Conservation (phyloP, 1,284 basidiomycete species). For the Puccinia triticina region DNA sequence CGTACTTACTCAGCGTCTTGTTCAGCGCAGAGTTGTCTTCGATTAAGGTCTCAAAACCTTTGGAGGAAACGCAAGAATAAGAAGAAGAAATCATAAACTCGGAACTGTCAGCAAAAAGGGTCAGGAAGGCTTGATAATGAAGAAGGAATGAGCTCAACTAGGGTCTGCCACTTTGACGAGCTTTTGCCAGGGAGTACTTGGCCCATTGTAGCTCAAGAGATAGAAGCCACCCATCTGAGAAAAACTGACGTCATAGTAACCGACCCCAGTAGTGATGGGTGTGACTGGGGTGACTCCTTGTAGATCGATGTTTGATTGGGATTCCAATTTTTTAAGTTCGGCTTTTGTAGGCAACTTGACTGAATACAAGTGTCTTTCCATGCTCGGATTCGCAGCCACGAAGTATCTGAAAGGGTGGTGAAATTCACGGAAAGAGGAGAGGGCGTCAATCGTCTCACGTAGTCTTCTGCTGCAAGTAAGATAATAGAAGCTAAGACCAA, state of each 20-base stretch:
- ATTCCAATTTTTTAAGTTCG: conserved; percentile 55
- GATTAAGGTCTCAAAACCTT: neutral
- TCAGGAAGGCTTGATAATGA: no score
- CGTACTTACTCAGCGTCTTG: conserved; percentile 19
- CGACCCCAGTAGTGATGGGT: conserved; percentile 69
- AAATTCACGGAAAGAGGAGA: neutral
- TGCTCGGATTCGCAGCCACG: conserved; percentile 77
- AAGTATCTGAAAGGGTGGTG: conserved; percentile 71
- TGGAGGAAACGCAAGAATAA: neutral
- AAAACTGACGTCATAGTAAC: conserved; percentile 73
- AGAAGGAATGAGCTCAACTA: conserved; percentile 62
- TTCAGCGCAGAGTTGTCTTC: conserved; percentile 23
- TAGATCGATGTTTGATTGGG: conserved; percentile 50
- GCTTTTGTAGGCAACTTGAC: conserved; percentile 67
- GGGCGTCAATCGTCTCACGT: neutral
- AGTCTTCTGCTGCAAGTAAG: no score
- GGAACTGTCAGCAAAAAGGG: neutral
- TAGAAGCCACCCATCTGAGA: conserved; percentile 84
- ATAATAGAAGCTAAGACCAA: no score
- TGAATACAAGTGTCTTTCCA: conserved; percentile 81
- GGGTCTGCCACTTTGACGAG: conserved; percentile 70
- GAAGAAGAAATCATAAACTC: conserved; percentile 1
- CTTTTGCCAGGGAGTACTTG: conserved; percentile 82
- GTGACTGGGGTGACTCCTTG: conserved; percentile 53
- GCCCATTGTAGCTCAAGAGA: conserved; percentile 76